phyloP scores from a whole-genome alignment of 2,329 filamentous ascomycete genomes.

The Sordariomycetes sp. region DNA sequence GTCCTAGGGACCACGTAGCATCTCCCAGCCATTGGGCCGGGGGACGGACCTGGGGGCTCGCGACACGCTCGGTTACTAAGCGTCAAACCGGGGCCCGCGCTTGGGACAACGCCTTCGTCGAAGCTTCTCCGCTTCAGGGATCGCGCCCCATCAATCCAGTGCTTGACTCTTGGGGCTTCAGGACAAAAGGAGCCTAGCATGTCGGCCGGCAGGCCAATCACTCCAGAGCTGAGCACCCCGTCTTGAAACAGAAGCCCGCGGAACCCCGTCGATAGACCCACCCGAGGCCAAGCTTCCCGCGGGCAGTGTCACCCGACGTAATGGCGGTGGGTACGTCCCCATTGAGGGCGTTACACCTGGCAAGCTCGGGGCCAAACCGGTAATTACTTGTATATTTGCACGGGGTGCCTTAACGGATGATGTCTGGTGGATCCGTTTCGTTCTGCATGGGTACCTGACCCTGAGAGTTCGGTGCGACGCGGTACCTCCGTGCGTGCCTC shows the following conservation, averaged over 20 bases:
- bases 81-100: not conserved
- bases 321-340: not conserved
- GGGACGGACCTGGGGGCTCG: too few species aligned
- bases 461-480: not conserved
- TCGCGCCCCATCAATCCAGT: too few species aligned
- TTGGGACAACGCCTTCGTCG: not conserved
- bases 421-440: not conserved
- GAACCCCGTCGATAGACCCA: slow-evolving; percentile 5
- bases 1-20: not conserved
- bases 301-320: not conserved
- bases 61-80: not conserved
- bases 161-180: slow-evolving; percentile 5
- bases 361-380: not conserved
- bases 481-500: too few species aligned
- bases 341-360: not conserved
- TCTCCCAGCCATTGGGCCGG: not conserved
- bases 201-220: slow-evolving; percentile 5
- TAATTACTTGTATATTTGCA: not conserved
- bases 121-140: not conserved
- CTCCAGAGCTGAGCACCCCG: slow-evolving; percentile 1
- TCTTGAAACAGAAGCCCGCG: slow-evolving; percentile 10
- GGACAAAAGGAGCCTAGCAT: slow-evolving; percentile 9
- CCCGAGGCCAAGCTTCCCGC: not conserved
- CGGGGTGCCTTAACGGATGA: not conserved
- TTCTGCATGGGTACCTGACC: not conserved